Percentiles rank a stretch among this genome's conserved stretches.
These are phyloP conservation scores for Alternaria conjuncta DNA, from an alignment of 2,329 filamentous ascomycete genomes.

Conservation along the genomic window DNA sequence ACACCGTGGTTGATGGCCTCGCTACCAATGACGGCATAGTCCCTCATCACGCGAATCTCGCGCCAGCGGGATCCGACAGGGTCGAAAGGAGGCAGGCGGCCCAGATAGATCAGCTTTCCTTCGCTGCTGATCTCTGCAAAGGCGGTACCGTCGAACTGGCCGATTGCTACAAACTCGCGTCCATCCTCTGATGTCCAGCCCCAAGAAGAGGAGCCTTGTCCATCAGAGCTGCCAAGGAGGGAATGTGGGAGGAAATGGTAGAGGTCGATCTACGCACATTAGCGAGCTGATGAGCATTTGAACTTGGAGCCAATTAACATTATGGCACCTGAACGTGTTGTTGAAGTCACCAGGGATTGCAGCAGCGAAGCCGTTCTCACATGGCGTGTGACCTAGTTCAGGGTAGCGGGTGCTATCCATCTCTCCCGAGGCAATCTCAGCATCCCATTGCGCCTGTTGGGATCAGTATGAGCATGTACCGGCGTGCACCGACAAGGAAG, in stretches of 20 bases:
- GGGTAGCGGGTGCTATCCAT: slow-evolving; percentile 38
- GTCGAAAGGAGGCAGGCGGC: slow-evolving; percentile 56
- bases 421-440: slow-evolving; percentile 32
- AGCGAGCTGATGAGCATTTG: neutral
- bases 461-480: slow-evolving; percentile 5
- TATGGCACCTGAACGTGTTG: slow-evolving; percentile 47
- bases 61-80: slow-evolving; percentile 56
- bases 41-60: slow-evolving; percentile 54
- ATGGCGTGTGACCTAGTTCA: slow-evolving; percentile 37
- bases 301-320: slow-evolving; percentile 24
- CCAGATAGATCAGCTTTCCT: slow-evolving; percentile 59
- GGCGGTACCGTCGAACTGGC: slow-evolving; percentile 50
- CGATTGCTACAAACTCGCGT: slow-evolving; percentile 61
- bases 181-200: slow-evolving; percentile 59
- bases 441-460: slow-evolving; percentile 31
- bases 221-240: slow-evolving; percentile 54
- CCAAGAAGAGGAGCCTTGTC: slow-evolving; percentile 55
- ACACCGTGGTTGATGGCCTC: slow-evolving; percentile 56
- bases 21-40: slow-evolving; percentile 48
- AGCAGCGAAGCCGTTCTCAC: slow-evolving; percentile 41
- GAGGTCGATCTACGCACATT: slow-evolving; percentile 53
- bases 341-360: slow-evolving; percentile 42
- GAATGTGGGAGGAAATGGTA: slow-evolving; percentile 62
- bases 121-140: slow-evolving; percentile 50
- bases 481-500: neutral